phyloP scores from a whole-genome alignment of 2,329 filamentous ascomycete genomes.

The Ophiostoma populinum region DNA sequence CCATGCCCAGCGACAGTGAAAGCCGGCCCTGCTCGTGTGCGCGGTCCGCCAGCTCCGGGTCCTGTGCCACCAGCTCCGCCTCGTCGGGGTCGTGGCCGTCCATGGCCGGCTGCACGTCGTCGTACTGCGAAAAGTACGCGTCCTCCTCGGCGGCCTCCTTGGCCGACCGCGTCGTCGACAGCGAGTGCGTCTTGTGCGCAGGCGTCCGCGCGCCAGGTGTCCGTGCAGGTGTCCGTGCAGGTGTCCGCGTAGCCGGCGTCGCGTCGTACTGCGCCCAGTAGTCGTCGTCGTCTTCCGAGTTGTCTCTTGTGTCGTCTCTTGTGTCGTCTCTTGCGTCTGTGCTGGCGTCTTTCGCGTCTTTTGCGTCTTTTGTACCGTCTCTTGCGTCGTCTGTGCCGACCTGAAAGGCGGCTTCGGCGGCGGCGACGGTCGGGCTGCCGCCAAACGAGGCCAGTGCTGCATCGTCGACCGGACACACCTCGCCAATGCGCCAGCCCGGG shows the following conservation, averaged over 20 bases:
- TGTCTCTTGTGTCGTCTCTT: conserved; percentile 17
- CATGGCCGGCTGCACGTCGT: conserved; percentile 62
- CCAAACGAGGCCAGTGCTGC: conserved; percentile 37
- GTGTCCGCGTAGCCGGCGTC: conserved; percentile 35
- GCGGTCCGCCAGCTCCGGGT: conserved; percentile 18
- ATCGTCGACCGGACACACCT: conserved; percentile 44
- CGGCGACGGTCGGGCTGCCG: conserved; percentile 31
- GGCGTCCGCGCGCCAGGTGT: too few relatives aligned
- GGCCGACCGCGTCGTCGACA: conserved; percentile 4
- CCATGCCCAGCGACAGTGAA: conserved; percentile 3
- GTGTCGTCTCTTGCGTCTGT: neutral
- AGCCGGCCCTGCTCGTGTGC: conserved; percentile 8
- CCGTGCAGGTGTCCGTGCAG: conserved; percentile 37
- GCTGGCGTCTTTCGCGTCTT: conserved; percentile 20
- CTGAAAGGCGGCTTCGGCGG: conserved; percentile 42
- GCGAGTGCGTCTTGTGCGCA: too few relatives aligned
- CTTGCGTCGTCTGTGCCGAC: neutral
- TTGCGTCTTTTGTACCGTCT: neutral
- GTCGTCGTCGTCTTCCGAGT: conserved; percentile 55
- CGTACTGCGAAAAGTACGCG: conserved; percentile 62
- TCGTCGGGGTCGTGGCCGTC: conserved; percentile 71
- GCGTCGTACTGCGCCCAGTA: conserved; percentile 70
- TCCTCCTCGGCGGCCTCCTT: conserved; percentile 35
- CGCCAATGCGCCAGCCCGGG: conserved; percentile 55
- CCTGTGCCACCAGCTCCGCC: conserved; percentile 16